Evolutionary conservation across 2,329 filamentous ascomycete species (phyloP), one percentile per base, ranked within the genome.

Genomic region (Sarocladium strictum): DNA sequence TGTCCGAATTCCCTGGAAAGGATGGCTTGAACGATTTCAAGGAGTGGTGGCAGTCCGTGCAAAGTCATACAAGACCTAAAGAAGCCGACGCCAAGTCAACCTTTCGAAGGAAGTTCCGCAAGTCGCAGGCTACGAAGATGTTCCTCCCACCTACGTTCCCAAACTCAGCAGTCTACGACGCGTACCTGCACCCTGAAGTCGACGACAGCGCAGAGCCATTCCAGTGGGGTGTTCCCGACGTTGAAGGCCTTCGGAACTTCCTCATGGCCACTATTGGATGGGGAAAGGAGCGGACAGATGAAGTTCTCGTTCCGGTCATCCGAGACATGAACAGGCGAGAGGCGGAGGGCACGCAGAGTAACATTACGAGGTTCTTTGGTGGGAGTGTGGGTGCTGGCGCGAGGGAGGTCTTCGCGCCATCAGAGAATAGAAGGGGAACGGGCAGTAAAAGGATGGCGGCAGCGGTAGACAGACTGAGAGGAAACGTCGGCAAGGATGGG

Each of bases 301-400:
- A 99, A 69, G 89, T 99, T 2, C 80, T 99, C 1, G 90, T 99
- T 1, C 94, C 94, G 0, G 95, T 99, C 1, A 94, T 99, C 59
- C 81, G 86, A 55, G 94, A 99, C 64, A 96, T 99, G 89, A 97
- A 97, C 67, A 82, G 84, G 3, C 80, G 94, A 37, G 88, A 90
- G 60, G 78, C 84, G 26, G 94, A 97, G 72, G 94, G 94, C 6
- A 97, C 93, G 17, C 94, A 99, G 75, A 86, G 85, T 56, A 99
- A 99, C 62, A 96, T 99, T 60, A 99, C 94, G n/a, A 79, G 85
- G 23, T 99, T 86, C 69, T 97, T 97, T 67, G 82, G 84, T 12
- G 93, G 93, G 0, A 72, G 75, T 3, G 85, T 90, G 0, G 89
- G 89, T 0, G 79, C 78, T 0, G 88, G 89, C 0, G 80, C 80